phyloP scores from a whole-genome alignment of 148 eudicot species.

The Arbutus unedo region DNA sequence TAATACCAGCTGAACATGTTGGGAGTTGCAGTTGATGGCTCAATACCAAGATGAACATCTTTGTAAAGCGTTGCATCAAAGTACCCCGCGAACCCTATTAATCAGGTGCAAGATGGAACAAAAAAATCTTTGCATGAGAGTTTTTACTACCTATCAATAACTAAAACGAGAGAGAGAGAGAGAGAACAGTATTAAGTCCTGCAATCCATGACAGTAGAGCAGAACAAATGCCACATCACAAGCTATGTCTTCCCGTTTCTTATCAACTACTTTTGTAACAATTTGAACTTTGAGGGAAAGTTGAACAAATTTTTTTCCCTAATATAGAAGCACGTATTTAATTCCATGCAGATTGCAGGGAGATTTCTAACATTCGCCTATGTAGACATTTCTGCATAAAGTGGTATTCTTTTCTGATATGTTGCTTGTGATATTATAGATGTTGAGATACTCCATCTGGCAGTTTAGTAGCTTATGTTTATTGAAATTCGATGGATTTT shows the following conservation, averaged over 20 bases:
- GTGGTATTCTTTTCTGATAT: background rate
- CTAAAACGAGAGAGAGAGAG: background rate
- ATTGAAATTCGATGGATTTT: too few species aligned
- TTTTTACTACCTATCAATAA: background rate
- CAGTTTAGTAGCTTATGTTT: background rate
- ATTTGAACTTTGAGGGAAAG: background rate
- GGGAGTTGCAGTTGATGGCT: constrained; percentile 89
- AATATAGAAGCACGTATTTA: background rate
- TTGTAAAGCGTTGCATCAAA: constrained; percentile 87
- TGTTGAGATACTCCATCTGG: background rate
- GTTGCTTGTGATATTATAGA: background rate
- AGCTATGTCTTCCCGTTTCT: background rate
- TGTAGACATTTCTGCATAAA: background rate
- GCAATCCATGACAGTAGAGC: background rate
- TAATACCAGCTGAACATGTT: constrained; percentile 97
- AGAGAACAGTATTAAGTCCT: background rate
- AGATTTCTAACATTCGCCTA: background rate
- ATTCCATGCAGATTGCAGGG: background rate
- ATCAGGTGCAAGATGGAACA: constrained; percentile 14
- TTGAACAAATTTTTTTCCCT: background rate
- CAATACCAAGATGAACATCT: constrained; percentile 97
- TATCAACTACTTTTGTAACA: background rate
- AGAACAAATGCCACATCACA: constrained; percentile 5
- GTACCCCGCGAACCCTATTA: constrained; percentile 90
- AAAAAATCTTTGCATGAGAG: background rate